Conservation (phyloP, 1,284 basidiomycete genomes). For the Ceratobasidium theobromae region DNA sequence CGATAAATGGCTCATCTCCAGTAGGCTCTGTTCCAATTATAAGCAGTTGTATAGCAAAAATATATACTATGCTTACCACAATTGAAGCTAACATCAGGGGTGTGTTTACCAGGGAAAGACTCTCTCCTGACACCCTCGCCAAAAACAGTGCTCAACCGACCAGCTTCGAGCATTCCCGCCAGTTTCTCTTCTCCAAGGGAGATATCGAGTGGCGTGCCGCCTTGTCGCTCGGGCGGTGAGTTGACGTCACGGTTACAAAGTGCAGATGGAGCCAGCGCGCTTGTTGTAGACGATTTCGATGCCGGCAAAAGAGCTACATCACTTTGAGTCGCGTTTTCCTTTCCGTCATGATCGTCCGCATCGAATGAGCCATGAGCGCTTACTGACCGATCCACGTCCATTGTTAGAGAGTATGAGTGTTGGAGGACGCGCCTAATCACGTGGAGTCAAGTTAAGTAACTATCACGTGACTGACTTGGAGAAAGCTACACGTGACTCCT, state of each 20-base stretch:
- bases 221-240: neutral
- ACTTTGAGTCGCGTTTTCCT: too few species aligned
- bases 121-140: slow-evolving; percentile 21
- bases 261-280: neutral
- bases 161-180: neutral
- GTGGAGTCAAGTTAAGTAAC: neutral
- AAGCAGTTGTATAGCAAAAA: neutral
- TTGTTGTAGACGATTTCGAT: too few species aligned
- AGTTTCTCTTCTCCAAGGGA: slow-evolving; percentile 1
- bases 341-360: neutral
- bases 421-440: slow-evolving; percentile 13
- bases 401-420: neutral
- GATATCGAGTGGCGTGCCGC: neutral
- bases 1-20: slow-evolving; percentile 9
- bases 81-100: slow-evolving; percentile 11
- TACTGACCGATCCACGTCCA: slow-evolving; percentile 8
- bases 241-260: slow-evolving; percentile 2
- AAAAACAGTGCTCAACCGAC: neutral
- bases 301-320: too few species aligned
- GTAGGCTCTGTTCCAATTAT: neutral
- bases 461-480: neutral
- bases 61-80: neutral
- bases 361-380: neutral
- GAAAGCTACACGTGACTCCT: slow-evolving; percentile 12
- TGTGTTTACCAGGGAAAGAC: slow-evolving; percentile 9